Base-by-base conservation (phyloP, 2,329 filamentous ascomycete genomes). In the Exophiala spinifera region DNA sequence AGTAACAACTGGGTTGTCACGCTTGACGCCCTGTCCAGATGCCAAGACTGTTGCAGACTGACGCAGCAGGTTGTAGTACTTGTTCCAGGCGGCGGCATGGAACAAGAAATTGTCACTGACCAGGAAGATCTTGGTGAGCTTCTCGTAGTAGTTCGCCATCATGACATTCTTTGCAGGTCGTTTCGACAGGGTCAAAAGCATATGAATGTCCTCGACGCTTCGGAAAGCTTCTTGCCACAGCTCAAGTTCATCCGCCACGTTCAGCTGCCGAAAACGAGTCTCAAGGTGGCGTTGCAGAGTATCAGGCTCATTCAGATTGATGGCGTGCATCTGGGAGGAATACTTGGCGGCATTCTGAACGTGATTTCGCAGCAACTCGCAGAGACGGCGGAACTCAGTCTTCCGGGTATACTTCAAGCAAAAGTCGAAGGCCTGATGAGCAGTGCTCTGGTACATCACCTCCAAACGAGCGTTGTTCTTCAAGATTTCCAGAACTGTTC, bases 101-200 rank as follows among this genome's bases (percentile, higher is more conserved):
- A 99, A 99, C 43, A 99, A 85, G 72, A 97, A 97, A 80, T 99
- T 99, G 77, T 97, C 94, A 73, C 92, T 95, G 63, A 97, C 94
- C 60, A 99, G 84, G 82, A 99, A 99, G 72, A 99, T 99, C 62
- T 91, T 86, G 37, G 94, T 96, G 55, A 99, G 85, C 79, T 97
- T 97, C 81, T 99, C 94, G 75, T 97, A 99, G 82, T 99, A 99
- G 79, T 97, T 99, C 76, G 94, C 94, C 94, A 99, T 99, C 94
- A 99, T 97, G 70, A 96, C 81, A 72, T 96, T 96, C 86, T 97
- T 97, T 51, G 94, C 87, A 36, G 91, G 91, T 52, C 94, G 89
- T 83, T 97, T 97, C 86, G 92, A 97, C 65, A 97, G 82, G 78
- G 87, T 97, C 64, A 99, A 85, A 51, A 99, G 84, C 48, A 91